Evolutionary conservation across 306 rosid species (phyloP), one percentile per base, ranked within the genome.

Genomic region (Sphenostylis stenocarpa): DNA sequence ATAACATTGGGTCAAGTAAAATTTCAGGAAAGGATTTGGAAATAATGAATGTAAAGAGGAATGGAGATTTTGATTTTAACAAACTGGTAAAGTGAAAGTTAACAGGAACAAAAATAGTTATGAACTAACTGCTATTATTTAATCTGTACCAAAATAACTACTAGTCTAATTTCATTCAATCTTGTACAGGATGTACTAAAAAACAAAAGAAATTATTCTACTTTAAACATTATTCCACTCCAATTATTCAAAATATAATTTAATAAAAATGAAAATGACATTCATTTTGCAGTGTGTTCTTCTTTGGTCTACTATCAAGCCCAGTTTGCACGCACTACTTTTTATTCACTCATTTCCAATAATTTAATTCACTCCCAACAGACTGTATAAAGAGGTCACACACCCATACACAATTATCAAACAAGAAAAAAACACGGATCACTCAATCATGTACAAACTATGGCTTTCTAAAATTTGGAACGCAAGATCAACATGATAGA

Each of bases 311-410:
- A n/a, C 28, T 41, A 31, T 10, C 49, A 19, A 49, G 6, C 44
- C 24, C 13, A 33, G 64, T 21, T 12, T 33, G 47, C 20, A 70
- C 3, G 34, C 14, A 34, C 7, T 70, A 20, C 48, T n/a, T n/a
- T 33, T 31, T 51, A 71, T 71, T 36, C 33, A 70, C 65, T 52
- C 52, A 38, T 15, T 72, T 71, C 20, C 51, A 49, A 16, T 20
- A 31, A 12, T 75, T 52, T 28, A 62, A 75, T 33, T 68, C 56
- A 47, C 51, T 21, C 31, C 51, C 55, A 70, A 15, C 66, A 49
- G 4, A n/a, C n/a, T 66, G 29, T 45, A 43, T 20, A 41, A 57
- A 28, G 34, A 21, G 11, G 52, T 39, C 45, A 65, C 19, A 21
- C 17, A 57, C n/a, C n/a, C 64, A 57, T 2, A 64, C 12, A 8